Base-by-base conservation (phyloP, 495 filamentous ascomycete species). In the Lophium mytilinum region DNA sequence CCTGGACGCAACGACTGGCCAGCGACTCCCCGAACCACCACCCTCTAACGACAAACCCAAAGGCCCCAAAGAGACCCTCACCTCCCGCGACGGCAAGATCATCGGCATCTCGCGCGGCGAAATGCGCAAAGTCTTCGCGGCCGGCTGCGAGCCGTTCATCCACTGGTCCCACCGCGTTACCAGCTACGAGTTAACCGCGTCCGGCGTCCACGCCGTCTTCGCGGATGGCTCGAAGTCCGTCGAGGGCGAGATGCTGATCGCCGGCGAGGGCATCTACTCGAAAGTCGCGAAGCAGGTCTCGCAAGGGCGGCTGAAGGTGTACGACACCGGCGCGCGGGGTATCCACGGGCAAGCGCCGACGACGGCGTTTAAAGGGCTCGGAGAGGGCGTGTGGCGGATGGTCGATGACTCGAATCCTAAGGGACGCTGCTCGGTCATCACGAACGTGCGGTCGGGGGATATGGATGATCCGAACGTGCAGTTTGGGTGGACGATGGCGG, bases 401-500 rank as follows among this genome's bases (percentile, higher is more conserved):
- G 21, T 52, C 9, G 79, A 82, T 53, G 59, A 69, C 1, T 60
- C 69, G 15, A 68, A 68, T 18, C 62, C 68, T 2, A 60, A 69
- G 1, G 76, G 76, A 24, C 55, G 52, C 10, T 62, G 75, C n/a
- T 77, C 74, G 42, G 50, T 76, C 40, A 81, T 81, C 46, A 82
- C 79, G 8, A 82, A 82, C 47, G 73, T 82, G 3, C 71, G 79
- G 10, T 58, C 77, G n/a, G 70, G 68, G 6, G 78, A 81, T 6
- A 77, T 79, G 77, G 73, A 80, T 51, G 72, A 82, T 58, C 77
- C 77, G 0, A 64, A 68, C 19, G 52, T 80, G 11, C 1, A 75
- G 24, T 81, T 81, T 58, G 79, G 79, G 3, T 82, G 78, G 78
- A 82, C 78, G 0, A 72, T 82, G 76, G 71, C 66, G 3, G 78